Evolutionary conservation across 352 stramenopile genomes (phyloP).

Genomic region (Globisporangium carolinianum): DNA sequence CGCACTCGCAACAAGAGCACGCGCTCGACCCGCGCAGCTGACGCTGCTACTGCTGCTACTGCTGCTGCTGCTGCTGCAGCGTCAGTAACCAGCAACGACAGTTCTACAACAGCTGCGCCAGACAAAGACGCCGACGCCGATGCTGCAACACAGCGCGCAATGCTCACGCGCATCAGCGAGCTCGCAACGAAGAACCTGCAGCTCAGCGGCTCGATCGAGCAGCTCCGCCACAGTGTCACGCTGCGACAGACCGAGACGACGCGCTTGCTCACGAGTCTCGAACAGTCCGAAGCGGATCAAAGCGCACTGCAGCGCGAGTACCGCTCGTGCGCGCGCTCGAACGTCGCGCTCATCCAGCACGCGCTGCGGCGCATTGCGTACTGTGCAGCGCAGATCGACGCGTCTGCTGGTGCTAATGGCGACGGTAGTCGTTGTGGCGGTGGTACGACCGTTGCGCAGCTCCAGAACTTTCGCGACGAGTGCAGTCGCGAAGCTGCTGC

Average conservation of each 20-base stretch:
- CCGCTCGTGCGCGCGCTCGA: constrained; percentile 31
- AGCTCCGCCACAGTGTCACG: constrained; percentile 30
- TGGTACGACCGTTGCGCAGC: constrained; percentile 25
- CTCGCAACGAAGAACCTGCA: constrained; percentile 27
- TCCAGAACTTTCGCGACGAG: constrained; percentile 33
- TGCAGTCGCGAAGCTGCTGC: constrained; percentile 42
- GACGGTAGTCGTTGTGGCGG: constrained; percentile 3
- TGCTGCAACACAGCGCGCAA: constrained; percentile 12
- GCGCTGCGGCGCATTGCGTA: constrained; percentile 41
- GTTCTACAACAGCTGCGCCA: constrained; percentile 1
- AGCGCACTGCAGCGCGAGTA: constrained; percentile 37
- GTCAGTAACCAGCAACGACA: background rate
- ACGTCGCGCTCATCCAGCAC: constrained; percentile 43
- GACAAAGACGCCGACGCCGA: background rate
- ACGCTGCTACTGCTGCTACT: background rate
- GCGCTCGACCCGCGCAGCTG: no score
- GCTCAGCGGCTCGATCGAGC: constrained; percentile 30
- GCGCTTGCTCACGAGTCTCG: constrained; percentile 31
- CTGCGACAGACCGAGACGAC: constrained; percentile 28
- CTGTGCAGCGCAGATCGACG: constrained; percentile 43
- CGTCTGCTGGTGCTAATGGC: constrained; percentile 14
- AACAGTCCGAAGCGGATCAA: constrained; percentile 34
- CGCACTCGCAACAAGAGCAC: background rate
- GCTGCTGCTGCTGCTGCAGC: background rate
- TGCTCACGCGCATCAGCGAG: constrained; percentile 16